Conservation (phyloP, 768 basidiomycete species). For the Termitomyces titanicus region DNA sequence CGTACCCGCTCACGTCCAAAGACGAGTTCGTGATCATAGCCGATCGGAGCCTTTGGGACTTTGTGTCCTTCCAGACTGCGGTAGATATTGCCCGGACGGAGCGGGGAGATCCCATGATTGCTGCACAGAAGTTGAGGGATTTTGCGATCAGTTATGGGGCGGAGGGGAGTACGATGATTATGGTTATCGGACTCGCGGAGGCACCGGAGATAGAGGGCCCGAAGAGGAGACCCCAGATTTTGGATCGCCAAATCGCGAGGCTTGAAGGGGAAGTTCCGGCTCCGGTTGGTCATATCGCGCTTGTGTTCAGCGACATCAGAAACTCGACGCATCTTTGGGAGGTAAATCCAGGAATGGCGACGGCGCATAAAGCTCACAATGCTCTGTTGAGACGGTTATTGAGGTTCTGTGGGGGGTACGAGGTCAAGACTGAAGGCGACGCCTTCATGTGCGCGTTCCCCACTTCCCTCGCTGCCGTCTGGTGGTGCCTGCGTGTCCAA, state of each 20-base stretch:
- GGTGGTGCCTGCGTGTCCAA: conserved; percentile 90
- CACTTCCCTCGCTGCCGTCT: conserved; percentile 76
- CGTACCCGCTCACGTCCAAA: conserved; percentile 66
- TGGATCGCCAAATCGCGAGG: conserved; percentile 58
- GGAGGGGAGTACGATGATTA: conserved; percentile 93
- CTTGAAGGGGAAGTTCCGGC: conserved; percentile 79
- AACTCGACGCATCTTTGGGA: conserved; percentile 98
- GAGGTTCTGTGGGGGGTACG: conserved; percentile 91
- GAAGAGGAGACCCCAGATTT: conserved; percentile 48
- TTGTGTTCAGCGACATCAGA: conserved; percentile 97
- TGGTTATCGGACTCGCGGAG: conserved; percentile 86
- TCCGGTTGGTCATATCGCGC: conserved; percentile 81
- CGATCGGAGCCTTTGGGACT: conserved; percentile 92
- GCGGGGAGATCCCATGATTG: conserved; percentile 60
- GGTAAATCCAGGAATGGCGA: conserved; percentile 90
- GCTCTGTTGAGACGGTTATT: conserved; percentile 78
- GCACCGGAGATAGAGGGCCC: conserved; percentile 49
- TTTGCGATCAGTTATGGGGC: conserved; percentile 97
- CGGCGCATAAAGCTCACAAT: conserved; percentile 90
- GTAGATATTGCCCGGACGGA: conserved; percentile 91
- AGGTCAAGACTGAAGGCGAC: conserved; percentile 99
- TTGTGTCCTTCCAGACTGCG: conserved; percentile 90
- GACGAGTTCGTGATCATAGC: conserved; percentile 98
- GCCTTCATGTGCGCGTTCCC: conserved; percentile 99
- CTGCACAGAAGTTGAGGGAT: conserved; percentile 94